Percentiles rank a stretch among this genome's conserved stretches.
These are phyloP conservation scores for Leptographium lundbergii DNA, from an alignment of 2,329 filamentous ascomycete genomes.

Conservation along the genomic window DNA sequence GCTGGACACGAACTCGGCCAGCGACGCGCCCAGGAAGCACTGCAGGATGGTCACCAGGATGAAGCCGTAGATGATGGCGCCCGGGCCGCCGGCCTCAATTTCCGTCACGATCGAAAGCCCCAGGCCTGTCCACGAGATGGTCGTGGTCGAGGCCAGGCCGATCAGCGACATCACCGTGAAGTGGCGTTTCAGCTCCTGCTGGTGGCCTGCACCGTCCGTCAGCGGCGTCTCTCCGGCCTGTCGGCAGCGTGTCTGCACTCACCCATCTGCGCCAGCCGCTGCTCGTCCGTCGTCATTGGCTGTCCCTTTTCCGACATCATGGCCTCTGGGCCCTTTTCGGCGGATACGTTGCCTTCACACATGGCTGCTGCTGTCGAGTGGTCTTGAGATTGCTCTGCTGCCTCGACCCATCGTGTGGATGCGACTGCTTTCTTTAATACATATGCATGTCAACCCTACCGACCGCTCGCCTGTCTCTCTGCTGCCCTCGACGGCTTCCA, in stretches of 20 bases:
- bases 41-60: slow-evolving; percentile 23
- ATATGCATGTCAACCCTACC: neutral
- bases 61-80: slow-evolving; percentile 31
- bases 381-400: neutral
- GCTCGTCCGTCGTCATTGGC: neutral
- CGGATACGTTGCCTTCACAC: neutral
- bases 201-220: slow-evolving; percentile 22
- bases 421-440: neutral
- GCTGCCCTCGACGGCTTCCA: neutral
- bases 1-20: slow-evolving; percentile 34
- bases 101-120: slow-evolving; percentile 31
- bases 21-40: slow-evolving; percentile 29
- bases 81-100: slow-evolving; percentile 33
- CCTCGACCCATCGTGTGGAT: neutral
- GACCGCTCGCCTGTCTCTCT: neutral
- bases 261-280: slow-evolving; percentile 1
- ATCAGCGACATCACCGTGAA: slow-evolving; percentile 34
- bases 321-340: neutral
- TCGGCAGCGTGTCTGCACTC: neutral
- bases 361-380: neutral
- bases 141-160: slow-evolving; percentile 34
- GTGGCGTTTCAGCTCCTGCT: slow-evolving; percentile 34
- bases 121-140: slow-evolving; percentile 36
- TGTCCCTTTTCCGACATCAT: neutral
- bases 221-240: neutral